Evolutionary conservation across 2,329 filamentous ascomycete species (phyloP), one percentile per base, ranked within the genome.

Genomic region (Fusarium tanahbumbuense): DNA sequence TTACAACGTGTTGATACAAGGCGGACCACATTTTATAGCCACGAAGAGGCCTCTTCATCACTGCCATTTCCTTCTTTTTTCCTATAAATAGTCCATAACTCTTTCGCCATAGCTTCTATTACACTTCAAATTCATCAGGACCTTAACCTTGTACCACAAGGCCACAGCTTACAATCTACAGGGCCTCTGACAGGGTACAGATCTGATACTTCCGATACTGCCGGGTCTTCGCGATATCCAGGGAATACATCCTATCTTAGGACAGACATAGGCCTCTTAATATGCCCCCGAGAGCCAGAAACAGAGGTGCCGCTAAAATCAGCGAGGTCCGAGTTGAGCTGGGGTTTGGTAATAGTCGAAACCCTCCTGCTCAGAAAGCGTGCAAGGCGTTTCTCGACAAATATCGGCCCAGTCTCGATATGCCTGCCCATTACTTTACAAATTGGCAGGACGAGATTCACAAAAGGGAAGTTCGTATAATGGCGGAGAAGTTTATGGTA

Each of bases 381-480:
- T 7, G 12, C 25, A 22, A 44, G n/a, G 20, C 25, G 1, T 66
- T 55, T 3, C 56, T 50, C 2, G 25, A 23, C 6, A 11, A 28
- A 0, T 49, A 59, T 1, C 37, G 5, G 12, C 15, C 47, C 3
- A 0, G 9, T 0, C 10, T 49, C 8, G 37, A 37, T 0, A 4
- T 4, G 3, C 28, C 48, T 3, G 60, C 47, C 0, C 8, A 5
- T 10, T 41, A 37, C 0, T 23, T 66, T 4, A 4, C 15, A 2
- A 44, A 37, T 1, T 66, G 62, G 62, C 9, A 2, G 3, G 42
- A 66, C 10, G 5, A 2, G 1, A 8, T 3, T 5, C 25, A 54
- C 6, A n/a, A 16, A 8, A 3, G 9, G 8, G n/a, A 28, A 2
- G 25, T 66, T 6, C 23, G 20, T 6, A 10, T 18, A 18, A 34